Evolutionary conservation across 148 eudicot species (phyloP).

Genomic region (Chenopodium berlandieri): DNA sequence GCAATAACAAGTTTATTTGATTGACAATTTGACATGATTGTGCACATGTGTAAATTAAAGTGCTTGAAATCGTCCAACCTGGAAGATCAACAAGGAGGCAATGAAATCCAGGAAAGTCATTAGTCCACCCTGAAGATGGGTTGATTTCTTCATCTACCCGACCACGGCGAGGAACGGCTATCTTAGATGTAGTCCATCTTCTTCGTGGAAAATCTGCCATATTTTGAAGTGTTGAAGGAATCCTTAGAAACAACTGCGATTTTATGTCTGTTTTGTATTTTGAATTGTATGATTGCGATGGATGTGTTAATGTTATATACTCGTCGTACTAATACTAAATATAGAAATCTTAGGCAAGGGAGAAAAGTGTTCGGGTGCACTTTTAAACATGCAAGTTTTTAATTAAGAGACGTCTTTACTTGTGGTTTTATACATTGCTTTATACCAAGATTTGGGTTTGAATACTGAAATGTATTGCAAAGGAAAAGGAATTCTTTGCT

Average conservation of each 20-base stretch:
- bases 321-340: neutral
- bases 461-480: neutral
- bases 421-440: conserved; percentile 29
- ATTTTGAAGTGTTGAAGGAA: neutral
- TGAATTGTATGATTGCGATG: neutral
- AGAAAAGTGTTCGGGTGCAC: neutral
- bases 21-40: too few species aligned
- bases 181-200: conserved; percentile 18
- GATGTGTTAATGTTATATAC: conserved; percentile 17
- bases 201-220: conserved; percentile 30
- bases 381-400: neutral
- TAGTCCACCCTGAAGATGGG: conserved; percentile 49
- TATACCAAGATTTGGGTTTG: conserved; percentile 25
- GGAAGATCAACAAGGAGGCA: conserved; percentile 51
- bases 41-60: neutral
- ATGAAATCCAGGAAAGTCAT: conserved; percentile 32
- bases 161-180: neutral
- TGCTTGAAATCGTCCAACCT: conserved; percentile 30
- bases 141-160: conserved; percentile 33
- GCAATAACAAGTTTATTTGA: neutral
- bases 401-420: conserved; percentile 22
- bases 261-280: neutral
- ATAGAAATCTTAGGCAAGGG: too few species aligned
- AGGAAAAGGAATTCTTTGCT: conserved; percentile 31
- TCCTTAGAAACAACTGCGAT: neutral